Evolutionary conservation across 257 asterid species (phyloP).

Genomic region (Solanum gracilifrons): DNA sequence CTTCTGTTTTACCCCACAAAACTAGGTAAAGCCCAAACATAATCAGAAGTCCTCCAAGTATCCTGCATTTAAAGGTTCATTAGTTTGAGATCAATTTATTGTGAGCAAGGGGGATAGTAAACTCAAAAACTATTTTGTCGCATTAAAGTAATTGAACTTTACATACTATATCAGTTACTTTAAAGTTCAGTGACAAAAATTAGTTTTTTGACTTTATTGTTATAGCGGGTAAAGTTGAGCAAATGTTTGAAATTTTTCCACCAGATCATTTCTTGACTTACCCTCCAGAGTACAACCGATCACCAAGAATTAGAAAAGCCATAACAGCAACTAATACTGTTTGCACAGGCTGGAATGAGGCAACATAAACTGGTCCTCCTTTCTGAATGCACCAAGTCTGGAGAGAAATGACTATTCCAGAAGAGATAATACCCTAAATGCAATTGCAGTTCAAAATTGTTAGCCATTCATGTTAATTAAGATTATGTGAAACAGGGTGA

Average conservation of each 20-base stretch:
- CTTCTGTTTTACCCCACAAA: constrained; percentile 74
- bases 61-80: constrained; percentile 28
- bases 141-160: neutral
- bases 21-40: constrained; percentile 66
- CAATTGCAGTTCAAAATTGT: neutral
- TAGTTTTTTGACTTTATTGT: too few relatives aligned
- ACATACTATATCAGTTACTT: neutral
- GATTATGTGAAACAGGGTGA: neutral
- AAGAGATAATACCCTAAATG: constrained; percentile 69
- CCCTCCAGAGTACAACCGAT: constrained; percentile 72
- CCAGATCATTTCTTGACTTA: constrained; percentile 11
- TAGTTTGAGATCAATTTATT: neutral
- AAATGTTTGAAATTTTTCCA: too few relatives aligned
- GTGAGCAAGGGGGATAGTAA: neutral
- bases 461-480: neutral
- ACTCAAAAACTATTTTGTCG: neutral
- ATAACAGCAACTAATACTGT: constrained; percentile 70
- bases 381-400: constrained; percentile 91
- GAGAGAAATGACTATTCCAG: constrained; percentile 67
- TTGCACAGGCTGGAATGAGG: constrained; percentile 88
- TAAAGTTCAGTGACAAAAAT: too few relatives aligned
- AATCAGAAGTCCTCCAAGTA: constrained; percentile 63
- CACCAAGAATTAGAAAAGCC: constrained; percentile 70
- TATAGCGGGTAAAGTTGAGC: too few relatives aligned
- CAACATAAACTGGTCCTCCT: constrained; percentile 86